A percentile compares a stretch with the other conserved stretches of the same genome.
Conservation (phyloP, 2,329 filamentous ascomycete species). For the Colletotrichum orchidophilum region DNA sequence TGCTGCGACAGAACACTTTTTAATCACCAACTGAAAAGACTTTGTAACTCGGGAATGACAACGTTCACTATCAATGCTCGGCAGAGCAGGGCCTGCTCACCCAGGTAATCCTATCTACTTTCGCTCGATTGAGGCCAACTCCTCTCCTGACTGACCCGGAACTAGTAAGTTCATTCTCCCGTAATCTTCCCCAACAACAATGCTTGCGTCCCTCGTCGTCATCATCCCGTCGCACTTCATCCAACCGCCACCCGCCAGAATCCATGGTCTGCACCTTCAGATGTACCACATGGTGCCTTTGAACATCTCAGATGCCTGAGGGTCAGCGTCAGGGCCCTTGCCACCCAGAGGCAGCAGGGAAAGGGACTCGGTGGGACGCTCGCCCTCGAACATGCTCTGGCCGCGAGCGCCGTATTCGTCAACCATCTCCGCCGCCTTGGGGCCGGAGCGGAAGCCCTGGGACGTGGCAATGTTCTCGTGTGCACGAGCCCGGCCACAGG, state of each 20-base stretch:
- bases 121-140: slow-evolving; percentile 16
- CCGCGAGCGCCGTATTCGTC: slow-evolving; percentile 53
- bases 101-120: not conserved
- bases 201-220: not conserved
- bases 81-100: not conserved
- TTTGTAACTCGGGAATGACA: not conserved
- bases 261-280: slow-evolving; percentile 34
- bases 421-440: slow-evolving; percentile 54
- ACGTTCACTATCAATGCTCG: slow-evolving; percentile 21
- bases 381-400: slow-evolving; percentile 30
- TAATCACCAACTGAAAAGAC: not conserved
- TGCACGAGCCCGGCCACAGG: slow-evolving; percentile 79
- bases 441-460: slow-evolving; percentile 53
- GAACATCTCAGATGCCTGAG: slow-evolving; percentile 39
- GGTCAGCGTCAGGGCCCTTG: slow-evolving; percentile 35
- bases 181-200: not conserved
- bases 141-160: slow-evolving; percentile 8
- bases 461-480: slow-evolving; percentile 69
- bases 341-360: slow-evolving; percentile 37
- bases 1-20: not conserved
- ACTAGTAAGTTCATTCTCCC: slow-evolving; percentile 16
- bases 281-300: slow-evolving; percentile 56
- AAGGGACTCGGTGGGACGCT: slow-evolving; percentile 24
- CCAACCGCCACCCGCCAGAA: not conserved
- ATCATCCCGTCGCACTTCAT: not conserved